Evolutionary conservation across 768 basidiomycete genomes (phyloP), one percentile per base, ranked within the genome.

Genomic region (Arthromyces matolae): DNA sequence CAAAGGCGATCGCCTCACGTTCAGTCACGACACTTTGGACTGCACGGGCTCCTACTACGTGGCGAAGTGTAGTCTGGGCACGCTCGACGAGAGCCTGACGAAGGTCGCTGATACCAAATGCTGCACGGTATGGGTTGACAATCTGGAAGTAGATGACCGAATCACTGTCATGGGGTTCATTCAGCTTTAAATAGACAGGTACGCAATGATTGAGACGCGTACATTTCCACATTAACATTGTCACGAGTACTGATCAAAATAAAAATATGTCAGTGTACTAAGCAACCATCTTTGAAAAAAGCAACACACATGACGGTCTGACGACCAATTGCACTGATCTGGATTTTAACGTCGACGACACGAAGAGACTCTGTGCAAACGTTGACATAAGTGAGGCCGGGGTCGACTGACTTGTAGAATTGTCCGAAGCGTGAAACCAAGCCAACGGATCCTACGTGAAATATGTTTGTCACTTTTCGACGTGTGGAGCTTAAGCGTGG

Each of bases 1-100:
- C 94, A 60, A 88, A 86, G 8, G 94, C 94, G 54, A 96, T 93
- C 33, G 88, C 93, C 60, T 98, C 95, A 52, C 95, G 90, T 70
- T 98, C 95, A 3, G 93, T 95, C 52, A 98, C 91, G 49, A 98
- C 89, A 58, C 81, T 84, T 68, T 98, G 95, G n/a, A 98, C 89
- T 1, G 88, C 84, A 19, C 92, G 86, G 3, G 92, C 90, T 54
- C 95, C 95, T 27, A 96, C 93, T 63, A 98, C 93, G 60, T 97
- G 93, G n/a, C 95, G 84, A 18, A 98, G 77, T 13, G 95, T 99
- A 2, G 95, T 97, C 71, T 96, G 89, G 0, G 89, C 84, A 54
- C 90, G 84, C 65, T 91, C 90, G 39, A 83, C 70, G 52, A 92
- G 81, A 0, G 90, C 91, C 55, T 86, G 81, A 43, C 87, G 89